Evolutionary conservation across 2,329 filamentous ascomycete species (phyloP).

Genomic region (Didymella keratinophila): DNA sequence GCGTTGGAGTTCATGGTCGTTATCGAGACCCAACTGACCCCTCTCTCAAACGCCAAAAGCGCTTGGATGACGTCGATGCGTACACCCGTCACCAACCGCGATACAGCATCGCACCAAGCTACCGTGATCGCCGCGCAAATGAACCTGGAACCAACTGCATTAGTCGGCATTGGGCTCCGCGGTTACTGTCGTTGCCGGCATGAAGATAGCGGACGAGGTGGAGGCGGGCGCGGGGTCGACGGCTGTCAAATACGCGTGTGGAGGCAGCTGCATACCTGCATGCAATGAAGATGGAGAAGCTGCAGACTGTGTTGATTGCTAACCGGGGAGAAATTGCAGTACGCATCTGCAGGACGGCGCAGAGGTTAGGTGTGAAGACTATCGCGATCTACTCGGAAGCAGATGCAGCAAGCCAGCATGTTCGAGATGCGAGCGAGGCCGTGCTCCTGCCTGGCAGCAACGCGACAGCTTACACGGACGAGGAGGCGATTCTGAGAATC

Average conservation of each 20-base stretch:
- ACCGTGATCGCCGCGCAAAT: slow-evolving; percentile 1
- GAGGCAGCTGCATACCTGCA: slow-evolving; percentile 4
- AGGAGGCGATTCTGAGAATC: slow-evolving; percentile 59
- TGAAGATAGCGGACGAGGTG: slow-evolving; percentile 8
- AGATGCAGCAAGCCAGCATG: slow-evolving; percentile 61
- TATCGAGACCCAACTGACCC: slow-evolving; percentile 19
- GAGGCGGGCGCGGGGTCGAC: slow-evolving; percentile 15
- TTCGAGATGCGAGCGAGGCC: slow-evolving; percentile 62
- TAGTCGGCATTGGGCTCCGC: background rate
- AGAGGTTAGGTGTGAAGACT: slow-evolving; percentile 59
- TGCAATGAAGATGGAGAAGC: slow-evolving; percentile 49
- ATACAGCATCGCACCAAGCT: slow-evolving; percentile 13
- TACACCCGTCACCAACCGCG: slow-evolving; percentile 21
- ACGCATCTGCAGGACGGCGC: slow-evolving; percentile 62
- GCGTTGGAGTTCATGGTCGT: slow-evolving; percentile 7
- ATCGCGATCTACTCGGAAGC: slow-evolving; percentile 66
- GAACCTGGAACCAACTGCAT: slow-evolving; percentile 3
- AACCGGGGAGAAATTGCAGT: slow-evolving; percentile 67
- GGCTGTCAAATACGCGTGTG: slow-evolving; percentile 1
- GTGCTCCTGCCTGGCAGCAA: slow-evolving; percentile 59
- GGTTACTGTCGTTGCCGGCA: slow-evolving; percentile 6
- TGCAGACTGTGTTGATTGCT: slow-evolving; percentile 64
- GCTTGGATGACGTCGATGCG: slow-evolving; percentile 26
- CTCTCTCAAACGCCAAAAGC: slow-evolving; percentile 16
- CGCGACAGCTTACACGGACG: slow-evolving; percentile 60